phyloP scores from a whole-genome alignment of 2,329 filamentous ascomycete genomes.

The Hypomyces perniciosus region DNA sequence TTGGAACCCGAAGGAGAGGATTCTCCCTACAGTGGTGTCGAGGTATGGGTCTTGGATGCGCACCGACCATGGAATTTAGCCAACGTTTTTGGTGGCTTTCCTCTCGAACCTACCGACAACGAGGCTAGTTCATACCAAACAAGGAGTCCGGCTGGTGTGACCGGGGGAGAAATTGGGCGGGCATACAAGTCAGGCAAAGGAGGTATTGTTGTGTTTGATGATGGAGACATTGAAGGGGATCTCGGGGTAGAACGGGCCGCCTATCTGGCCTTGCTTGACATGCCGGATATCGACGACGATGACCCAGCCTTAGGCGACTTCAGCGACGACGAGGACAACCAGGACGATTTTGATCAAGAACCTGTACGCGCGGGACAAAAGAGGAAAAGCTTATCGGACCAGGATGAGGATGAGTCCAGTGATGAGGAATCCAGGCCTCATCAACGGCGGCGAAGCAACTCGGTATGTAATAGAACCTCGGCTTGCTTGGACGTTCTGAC shows the following conservation, averaged over 20 bases:
- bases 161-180: slow-evolving; percentile 64
- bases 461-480: slow-evolving; percentile 47
- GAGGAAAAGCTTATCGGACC: slow-evolving; percentile 72
- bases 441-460: slow-evolving; percentile 82
- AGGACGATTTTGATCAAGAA: slow-evolving; percentile 33
- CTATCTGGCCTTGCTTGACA: slow-evolving; percentile 78
- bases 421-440: slow-evolving; percentile 70
- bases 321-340: slow-evolving; percentile 52
- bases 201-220: slow-evolving; percentile 90
- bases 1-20: slow-evolving; percentile 59
- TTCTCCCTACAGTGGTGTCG: slow-evolving; percentile 72
- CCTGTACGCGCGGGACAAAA: slow-evolving; percentile 53
- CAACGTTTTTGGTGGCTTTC: slow-evolving; percentile 81
- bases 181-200: slow-evolving; percentile 73
- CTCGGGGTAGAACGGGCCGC: slow-evolving; percentile 69
- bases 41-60: slow-evolving; percentile 91
- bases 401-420: slow-evolving; percentile 62
- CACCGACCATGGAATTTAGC: slow-evolving; percentile 89
- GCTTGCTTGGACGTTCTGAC: slow-evolving; percentile 14
- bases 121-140: slow-evolving; percentile 41
- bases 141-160: slow-evolving; percentile 59
- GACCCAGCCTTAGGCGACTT: slow-evolving; percentile 53
- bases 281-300: slow-evolving; percentile 82
- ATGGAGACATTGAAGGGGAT: slow-evolving; percentile 88
- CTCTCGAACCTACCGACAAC: slow-evolving; percentile 46